Percentiles rank a stretch among this genome's conserved stretches.
These are phyloP conservation scores for Fusarium papillatum DNA, from an alignment of 2,329 filamentous ascomycete genomes.

Conservation along the genomic window DNA sequence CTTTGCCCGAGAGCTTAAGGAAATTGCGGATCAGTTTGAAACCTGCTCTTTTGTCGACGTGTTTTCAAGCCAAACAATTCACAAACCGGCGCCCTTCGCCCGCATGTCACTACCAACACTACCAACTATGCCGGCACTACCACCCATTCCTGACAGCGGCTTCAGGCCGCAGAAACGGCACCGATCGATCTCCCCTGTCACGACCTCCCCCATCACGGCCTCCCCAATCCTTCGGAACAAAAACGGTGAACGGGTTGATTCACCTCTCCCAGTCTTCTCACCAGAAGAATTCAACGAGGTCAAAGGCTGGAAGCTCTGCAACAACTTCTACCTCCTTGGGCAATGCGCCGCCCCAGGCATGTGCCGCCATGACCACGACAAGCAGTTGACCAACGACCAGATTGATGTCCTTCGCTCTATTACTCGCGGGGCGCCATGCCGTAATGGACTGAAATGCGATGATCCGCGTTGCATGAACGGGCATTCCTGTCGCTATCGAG, in stretches of 20 bases:
- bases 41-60: slow-evolving; percentile 39
- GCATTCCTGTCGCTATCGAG: slow-evolving; percentile 34
- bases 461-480: slow-evolving; percentile 36
- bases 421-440: slow-evolving; percentile 47
- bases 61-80: slow-evolving; percentile 14
- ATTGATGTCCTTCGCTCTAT: slow-evolving; percentile 46
- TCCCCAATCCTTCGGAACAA: slow-evolving; percentile 35
- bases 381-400: slow-evolving; percentile 34
- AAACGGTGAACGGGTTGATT: slow-evolving; percentile 47
- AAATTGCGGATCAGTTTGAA: slow-evolving; percentile 45
- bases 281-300: slow-evolving; percentile 36
- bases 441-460: slow-evolving; percentile 42
- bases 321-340: slow-evolving; percentile 48
- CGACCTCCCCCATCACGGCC: neutral
- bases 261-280: slow-evolving; percentile 30
- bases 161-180: neutral
- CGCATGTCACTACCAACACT: neutral
- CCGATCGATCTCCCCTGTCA: neutral
- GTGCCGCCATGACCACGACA: slow-evolving; percentile 47
- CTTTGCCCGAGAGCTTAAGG: slow-evolving; percentile 52
- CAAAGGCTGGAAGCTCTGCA: slow-evolving; percentile 49
- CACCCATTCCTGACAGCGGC: neutral
- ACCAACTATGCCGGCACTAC: neutral
- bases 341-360: slow-evolving; percentile 17
- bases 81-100: neutral